A percentile compares a stretch with the other conserved stretches of the same genome.
These are phyloP conservation scores for Chytriomyces sp. DNA, from an alignment of 192 early-diverging fungal genomes.

Conservation along the genomic window DNA sequence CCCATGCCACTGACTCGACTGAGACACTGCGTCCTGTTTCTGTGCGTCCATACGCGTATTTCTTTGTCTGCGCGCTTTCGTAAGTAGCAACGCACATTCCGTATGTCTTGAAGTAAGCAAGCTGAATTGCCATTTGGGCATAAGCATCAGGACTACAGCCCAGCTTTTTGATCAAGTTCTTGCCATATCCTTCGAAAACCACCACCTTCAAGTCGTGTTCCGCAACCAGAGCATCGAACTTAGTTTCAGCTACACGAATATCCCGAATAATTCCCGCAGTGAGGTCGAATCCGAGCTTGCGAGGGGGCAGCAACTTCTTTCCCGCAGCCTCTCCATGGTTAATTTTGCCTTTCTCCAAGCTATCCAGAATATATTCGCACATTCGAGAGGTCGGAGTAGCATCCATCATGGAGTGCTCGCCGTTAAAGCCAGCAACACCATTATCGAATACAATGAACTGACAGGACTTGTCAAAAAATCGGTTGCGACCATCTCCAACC, in stretches of 20 bases:
- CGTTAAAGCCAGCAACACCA: slow-evolving; percentile 93
- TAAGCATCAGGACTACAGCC: slow-evolving; percentile 58
- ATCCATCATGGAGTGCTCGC: slow-evolving; percentile 89
- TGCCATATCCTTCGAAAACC: slow-evolving; percentile 88
- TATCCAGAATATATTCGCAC: slow-evolving; percentile 77
- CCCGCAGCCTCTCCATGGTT: slow-evolving; percentile 66
- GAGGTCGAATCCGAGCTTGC: slow-evolving; percentile 73
- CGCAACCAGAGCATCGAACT: slow-evolving; percentile 79
- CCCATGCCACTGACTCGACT: slow-evolving; percentile 79
- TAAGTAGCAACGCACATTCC: slow-evolving; percentile 82
- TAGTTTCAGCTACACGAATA: slow-evolving; percentile 67
- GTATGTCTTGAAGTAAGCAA: slow-evolving; percentile 92
- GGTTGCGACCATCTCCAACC: slow-evolving; percentile 96
- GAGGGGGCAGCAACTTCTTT: slow-evolving; percentile 64
- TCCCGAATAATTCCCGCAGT: slow-evolving; percentile 58
- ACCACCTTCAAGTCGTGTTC: slow-evolving; percentile 83
- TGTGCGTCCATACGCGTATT: slow-evolving; percentile 92
- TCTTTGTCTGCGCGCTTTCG: slow-evolving; percentile 89
- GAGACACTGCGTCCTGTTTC: slow-evolving; percentile 87
- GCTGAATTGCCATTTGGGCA: slow-evolving; percentile 88
- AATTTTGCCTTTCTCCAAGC: slow-evolving; percentile 67
- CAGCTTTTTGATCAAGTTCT: slow-evolving; percentile 86
- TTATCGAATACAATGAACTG: slow-evolving; percentile 98
- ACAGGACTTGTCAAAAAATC: slow-evolving; percentile 95
- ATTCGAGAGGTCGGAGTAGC: slow-evolving; percentile 89